Evolutionary conservation across 2,329 filamentous ascomycete species (phyloP), one percentile per base, ranked within the genome.

Genomic region (Ceratocystis lukuohia): DNA sequence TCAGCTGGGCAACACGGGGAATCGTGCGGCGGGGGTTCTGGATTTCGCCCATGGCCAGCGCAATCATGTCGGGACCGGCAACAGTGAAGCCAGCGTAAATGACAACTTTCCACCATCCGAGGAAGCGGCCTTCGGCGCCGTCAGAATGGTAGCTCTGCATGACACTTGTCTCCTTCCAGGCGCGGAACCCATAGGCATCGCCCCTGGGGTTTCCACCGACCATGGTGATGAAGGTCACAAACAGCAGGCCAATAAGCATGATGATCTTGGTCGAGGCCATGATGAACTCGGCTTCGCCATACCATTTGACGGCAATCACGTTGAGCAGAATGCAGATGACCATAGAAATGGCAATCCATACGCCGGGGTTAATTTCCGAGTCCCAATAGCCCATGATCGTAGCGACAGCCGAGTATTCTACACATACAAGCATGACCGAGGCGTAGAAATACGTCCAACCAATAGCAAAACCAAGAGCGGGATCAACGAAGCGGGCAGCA

Each of bases 61-160:
- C 76, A 69, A 88, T 83, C 74, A 87, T 87, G 71, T 88, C 86
- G 0, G 85, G 85, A 5, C 85, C 86, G 12, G 83, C 82, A 69
- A 88, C 83, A 45, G 84, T 86, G 76, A 89, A 89, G 64, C 81
- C 82, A 4, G 87, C 87, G 71, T 85, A 84, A 69, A 89, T 86
- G 41, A 91, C 75, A 69, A 76, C 75, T 66, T 73, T 74, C 73
- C 74, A 77, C 70, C 72, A 87, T 1, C 86, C 86, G 0, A 87
- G 76, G 72, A 86, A 88, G 25, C 80, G 78, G 22, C 86, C 86
- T 0, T 84, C 77, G 57, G 78, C 74, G 2, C 84, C 86, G 2
- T 69, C 69, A 3, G 71, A 69, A 48, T 75, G 72, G 63, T 77
- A 77, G 30, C 71, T 67, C 44, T 72, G 71, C 71, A 77, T 75